Evolutionary conservation across 2,329 filamentous ascomycete species (phyloP).

Genomic region (Colletotrichum magnum): DNA sequence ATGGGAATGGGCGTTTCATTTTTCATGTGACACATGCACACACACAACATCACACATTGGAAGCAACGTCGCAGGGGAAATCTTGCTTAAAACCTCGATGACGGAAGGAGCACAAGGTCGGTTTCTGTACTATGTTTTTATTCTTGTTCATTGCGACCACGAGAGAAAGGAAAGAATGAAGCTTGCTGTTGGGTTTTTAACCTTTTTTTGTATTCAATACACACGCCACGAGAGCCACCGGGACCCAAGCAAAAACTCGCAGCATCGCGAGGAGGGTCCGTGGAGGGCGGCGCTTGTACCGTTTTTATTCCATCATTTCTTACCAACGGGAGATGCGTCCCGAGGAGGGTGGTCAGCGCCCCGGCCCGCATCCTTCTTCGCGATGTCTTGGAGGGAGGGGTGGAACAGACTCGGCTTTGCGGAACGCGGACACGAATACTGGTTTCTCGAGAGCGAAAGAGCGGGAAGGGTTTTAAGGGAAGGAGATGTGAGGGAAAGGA

Average conservation of each 20-base stretch:
- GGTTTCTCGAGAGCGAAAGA: background rate
- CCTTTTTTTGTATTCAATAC: background rate
- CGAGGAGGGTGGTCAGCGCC: background rate
- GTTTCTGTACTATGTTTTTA: constrained; percentile 6
- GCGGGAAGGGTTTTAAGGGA: background rate
- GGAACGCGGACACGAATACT: constrained; percentile 17
- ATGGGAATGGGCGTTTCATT: constrained; percentile 34
- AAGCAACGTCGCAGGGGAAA: background rate
- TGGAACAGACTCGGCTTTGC: background rate
- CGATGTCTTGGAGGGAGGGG: background rate
- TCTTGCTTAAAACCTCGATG: background rate
- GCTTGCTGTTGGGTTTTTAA: background rate
- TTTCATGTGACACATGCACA: constrained; percentile 31
- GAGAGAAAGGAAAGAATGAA: constrained; percentile 27
- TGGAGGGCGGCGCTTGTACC: background rate
- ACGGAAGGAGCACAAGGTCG: constrained; percentile 8
- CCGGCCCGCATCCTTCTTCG: constrained; percentile 15
- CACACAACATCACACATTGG: constrained; percentile 9
- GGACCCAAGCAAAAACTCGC: background rate
- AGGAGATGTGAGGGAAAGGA: background rate
- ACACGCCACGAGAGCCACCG: background rate
- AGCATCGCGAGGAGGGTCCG: background rate
- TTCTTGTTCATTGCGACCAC: constrained; percentile 27
- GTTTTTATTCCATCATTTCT: background rate
- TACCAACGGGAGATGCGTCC: background rate